These are phyloP conservation scores for Lunularia cruciata DNA, from an alignment of 225 moss, liverwort and hornwort species.

Conservation along the genomic window DNA sequence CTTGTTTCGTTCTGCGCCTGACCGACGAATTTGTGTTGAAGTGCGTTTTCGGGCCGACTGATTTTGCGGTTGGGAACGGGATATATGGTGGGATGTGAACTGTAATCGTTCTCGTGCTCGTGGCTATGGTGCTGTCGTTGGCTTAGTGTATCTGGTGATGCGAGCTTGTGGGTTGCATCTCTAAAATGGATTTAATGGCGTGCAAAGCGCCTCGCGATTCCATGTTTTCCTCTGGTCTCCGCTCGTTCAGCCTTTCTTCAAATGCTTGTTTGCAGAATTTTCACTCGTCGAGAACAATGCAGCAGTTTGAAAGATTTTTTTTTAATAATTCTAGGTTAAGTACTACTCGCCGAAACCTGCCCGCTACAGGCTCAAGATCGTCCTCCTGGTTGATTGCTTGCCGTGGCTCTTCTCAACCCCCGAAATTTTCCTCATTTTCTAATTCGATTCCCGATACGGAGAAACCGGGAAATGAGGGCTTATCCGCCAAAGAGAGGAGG, in stretches of 20 bases:
- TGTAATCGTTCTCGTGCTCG: neutral
- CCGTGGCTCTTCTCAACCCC: conserved; percentile 10
- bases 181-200: neutral
- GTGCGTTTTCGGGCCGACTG: neutral
- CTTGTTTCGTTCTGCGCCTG: too few species aligned
- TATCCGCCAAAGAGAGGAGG: conserved; percentile 75
- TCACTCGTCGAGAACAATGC: neutral
- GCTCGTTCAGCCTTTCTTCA: neutral
- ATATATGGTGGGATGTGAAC: too few species aligned
- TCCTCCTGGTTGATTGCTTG: neutral
- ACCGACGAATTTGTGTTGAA: neutral
- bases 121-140: neutral
- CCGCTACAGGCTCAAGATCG: neutral
- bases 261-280: neutral
- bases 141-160: neutral
- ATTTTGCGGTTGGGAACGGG: neutral
- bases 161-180: neutral
- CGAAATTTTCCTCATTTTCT: conserved; percentile 14
- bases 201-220: neutral
- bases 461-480: neutral
- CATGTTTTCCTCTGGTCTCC: neutral
- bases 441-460: neutral
- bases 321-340: neutral
- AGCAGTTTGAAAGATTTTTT: neutral
- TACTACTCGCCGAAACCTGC: neutral